These are phyloP conservation scores for Camelina hispida DNA, from an alignment of 345 rosid genomes.

Conservation along the genomic window DNA sequence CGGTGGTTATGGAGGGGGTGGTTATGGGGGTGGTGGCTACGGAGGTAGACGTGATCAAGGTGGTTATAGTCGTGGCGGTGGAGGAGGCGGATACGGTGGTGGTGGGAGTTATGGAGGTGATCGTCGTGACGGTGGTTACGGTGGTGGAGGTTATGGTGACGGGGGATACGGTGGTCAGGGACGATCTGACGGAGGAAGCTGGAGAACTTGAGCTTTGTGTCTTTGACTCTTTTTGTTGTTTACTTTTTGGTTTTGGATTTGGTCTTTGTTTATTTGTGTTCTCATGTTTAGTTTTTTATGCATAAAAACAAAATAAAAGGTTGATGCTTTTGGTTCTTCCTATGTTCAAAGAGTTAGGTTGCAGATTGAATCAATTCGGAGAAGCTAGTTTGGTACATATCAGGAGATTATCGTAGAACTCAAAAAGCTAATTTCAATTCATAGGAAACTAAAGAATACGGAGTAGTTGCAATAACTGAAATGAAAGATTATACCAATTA, in stretches of 20 bases:
- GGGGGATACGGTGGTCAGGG: slow-evolving; percentile 52
- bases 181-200: slow-evolving; percentile 56
- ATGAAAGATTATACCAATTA: too few relatives aligned
- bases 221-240: slow-evolving; percentile 4
- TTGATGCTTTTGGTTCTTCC: slow-evolving; percentile 13
- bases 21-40: slow-evolving; percentile 44
- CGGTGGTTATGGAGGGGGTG: slow-evolving; percentile 31
- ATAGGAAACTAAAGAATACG: too few relatives aligned
- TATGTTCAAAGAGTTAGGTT: too few relatives aligned
- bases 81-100: slow-evolving; percentile 42
- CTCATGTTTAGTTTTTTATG: neutral
- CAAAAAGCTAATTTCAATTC: too few relatives aligned
- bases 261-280: neutral
- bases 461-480: too few relatives aligned
- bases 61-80: slow-evolving; percentile 48
- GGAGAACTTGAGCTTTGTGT: slow-evolving; percentile 51
- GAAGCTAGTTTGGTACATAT: too few relatives aligned
- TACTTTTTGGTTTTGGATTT: slow-evolving; percentile 14
- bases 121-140: slow-evolving; percentile 51
- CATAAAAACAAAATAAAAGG: neutral
- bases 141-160: neutral
- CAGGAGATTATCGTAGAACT: too few relatives aligned
- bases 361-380: too few relatives aligned
- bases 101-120: slow-evolving; percentile 33
- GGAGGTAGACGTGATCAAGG: slow-evolving; percentile 53